Evolutionary conservation across 331 rosid genomes (phyloP).

Genomic region (Pyrus hybrid): DNA sequence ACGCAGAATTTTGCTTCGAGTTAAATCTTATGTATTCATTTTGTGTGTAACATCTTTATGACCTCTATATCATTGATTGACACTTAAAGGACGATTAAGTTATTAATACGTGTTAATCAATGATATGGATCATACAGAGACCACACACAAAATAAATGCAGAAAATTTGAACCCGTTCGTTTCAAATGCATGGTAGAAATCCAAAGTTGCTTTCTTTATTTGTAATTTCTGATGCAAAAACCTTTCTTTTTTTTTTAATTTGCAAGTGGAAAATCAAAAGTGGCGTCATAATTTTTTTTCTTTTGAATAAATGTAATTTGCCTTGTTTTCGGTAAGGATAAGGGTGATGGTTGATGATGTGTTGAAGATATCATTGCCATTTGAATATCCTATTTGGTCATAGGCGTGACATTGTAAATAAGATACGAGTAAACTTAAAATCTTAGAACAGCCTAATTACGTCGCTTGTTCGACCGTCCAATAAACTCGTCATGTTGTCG

Average conservation of each 20-base stretch:
- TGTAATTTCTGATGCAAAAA: too few relatives aligned
- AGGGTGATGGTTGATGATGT: background rate
- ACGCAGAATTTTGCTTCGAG: too few relatives aligned
- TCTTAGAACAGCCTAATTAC: background rate
- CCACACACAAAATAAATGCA: too few relatives aligned
- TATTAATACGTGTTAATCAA: too few relatives aligned
- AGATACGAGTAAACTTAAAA: background rate
- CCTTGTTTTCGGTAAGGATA: background rate
- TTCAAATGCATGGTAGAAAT: background rate
- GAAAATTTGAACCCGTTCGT: too few relatives aligned
- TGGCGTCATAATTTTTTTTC: background rate
- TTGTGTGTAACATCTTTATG: too few relatives aligned
- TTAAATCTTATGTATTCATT: too few relatives aligned
- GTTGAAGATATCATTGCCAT: background rate
- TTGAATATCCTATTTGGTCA: too few relatives aligned
- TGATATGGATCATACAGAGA: too few relatives aligned
- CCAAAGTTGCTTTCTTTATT: background rate
- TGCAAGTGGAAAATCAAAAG: background rate
- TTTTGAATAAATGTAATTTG: background rate
- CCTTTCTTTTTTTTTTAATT: too few relatives aligned
- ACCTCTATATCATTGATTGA: too few relatives aligned
- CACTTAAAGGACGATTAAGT: fast-evolving
- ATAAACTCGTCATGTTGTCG: too few relatives aligned
- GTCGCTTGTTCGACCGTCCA: fast-evolving
- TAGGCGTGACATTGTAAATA: background rate